A percentile compares a stretch with the other conserved stretches of the same genome.
Evolutionary conservation across 306 rosid genomes (phyloP).

Genomic region (Vigna mungo): DNA sequence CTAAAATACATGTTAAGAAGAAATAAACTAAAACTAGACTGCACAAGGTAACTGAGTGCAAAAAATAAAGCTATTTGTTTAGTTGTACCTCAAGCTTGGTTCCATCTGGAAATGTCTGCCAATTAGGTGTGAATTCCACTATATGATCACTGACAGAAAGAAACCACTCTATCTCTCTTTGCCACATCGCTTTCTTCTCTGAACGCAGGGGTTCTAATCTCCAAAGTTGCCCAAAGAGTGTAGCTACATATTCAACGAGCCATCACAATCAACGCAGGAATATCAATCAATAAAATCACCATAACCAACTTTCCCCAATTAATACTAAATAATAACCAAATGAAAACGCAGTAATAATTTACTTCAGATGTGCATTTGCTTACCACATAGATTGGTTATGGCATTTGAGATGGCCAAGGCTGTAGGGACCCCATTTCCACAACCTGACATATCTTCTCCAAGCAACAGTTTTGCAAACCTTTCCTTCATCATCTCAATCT

Average conservation of each 20-base stretch:
- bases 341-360: neutral
- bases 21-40: conserved; percentile 6
- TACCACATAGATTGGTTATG: conserved; percentile 91
- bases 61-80: neutral
- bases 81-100: conserved; percentile 78
- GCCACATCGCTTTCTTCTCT: conserved; percentile 85
- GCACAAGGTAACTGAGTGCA: neutral
- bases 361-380: conserved; percentile 10
- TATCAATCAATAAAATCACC: neutral
- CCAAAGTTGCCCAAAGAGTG: conserved; percentile 90
- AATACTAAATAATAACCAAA: conserved; percentile 7
- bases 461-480: conserved; percentile 90
- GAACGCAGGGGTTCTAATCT: conserved; percentile 73
- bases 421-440: conserved; percentile 91
- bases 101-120: conserved; percentile 91
- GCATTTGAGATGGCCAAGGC: conserved; percentile 94
- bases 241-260: conserved; percentile 58
- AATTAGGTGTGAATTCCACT: conserved; percentile 76
- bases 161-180: conserved; percentile 88
- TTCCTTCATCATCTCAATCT: conserved; percentile 89
- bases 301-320: neutral
- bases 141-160: conserved; percentile 88
- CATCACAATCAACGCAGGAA: conserved; percentile 7
- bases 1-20: neutral
- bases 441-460: conserved; percentile 98